A percentile compares a stretch with the other conserved stretches of the same genome.
phyloP scores from a whole-genome alignment of 148 eudicot species.

The Camellia lanceoleosa region DNA sequence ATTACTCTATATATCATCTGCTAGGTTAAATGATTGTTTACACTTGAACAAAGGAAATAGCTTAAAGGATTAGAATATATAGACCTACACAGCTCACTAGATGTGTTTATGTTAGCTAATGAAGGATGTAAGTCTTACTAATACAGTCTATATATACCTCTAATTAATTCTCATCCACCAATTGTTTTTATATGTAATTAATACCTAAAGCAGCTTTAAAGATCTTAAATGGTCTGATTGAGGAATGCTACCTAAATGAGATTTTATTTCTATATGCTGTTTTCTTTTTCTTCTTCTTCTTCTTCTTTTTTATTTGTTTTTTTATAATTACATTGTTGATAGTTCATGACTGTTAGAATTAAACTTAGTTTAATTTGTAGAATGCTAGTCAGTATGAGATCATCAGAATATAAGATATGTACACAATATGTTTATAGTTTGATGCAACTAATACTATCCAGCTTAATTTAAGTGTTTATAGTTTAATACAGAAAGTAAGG shows the following conservation, averaged over 20 bases:
- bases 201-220: not conserved
- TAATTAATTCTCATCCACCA: not conserved
- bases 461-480: not conserved
- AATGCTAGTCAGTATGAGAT: not conserved
- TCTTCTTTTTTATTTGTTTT: not conserved
- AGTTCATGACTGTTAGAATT: not conserved
- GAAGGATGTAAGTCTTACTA: not conserved
- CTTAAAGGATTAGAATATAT: not conserved
- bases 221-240: not conserved
- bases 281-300: no score
- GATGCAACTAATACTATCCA: not conserved
- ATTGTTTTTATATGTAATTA: not conserved
- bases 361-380: not conserved
- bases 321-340: not conserved
- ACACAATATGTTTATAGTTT: not conserved
- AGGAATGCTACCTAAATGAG: not conserved
- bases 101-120: not conserved
- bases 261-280: not conserved
- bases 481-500: not conserved
- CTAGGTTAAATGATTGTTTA: not conserved
- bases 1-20: not conserved
- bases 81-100: not conserved
- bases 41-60: not conserved
- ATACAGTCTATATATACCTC: not conserved
- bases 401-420: not conserved